These are phyloP conservation scores for Calonectria hongkongensis DNA, from an alignment of 2,329 filamentous ascomycete genomes.

Conservation along the genomic window DNA sequence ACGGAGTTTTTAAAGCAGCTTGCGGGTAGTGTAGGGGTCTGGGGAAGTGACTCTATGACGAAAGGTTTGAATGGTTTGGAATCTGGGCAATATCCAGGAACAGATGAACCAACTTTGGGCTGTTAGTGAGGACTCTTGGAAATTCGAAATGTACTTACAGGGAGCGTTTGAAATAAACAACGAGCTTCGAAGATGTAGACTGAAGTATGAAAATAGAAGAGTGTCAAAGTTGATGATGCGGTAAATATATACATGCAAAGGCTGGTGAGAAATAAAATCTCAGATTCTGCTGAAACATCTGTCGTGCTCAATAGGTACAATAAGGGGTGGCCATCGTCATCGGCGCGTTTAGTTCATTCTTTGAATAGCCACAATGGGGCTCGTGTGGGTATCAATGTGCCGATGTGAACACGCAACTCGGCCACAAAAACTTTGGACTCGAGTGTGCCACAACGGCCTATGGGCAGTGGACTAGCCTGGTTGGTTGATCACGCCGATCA, in stretches of 20 bases:
- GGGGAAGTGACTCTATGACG: slow-evolving; percentile 5
- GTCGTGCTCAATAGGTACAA: slow-evolving; percentile 24
- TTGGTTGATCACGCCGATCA: not conserved
- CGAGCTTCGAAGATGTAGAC: not conserved
- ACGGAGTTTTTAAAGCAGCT: not conserved
- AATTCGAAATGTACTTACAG: not conserved
- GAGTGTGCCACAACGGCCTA: slow-evolving; percentile 4
- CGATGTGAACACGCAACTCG: not conserved
- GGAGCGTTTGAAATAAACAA: too few relatives aligned
- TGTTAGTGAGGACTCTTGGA: not conserved
- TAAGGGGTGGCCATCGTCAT: slow-evolving; percentile 12
- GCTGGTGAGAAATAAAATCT: not conserved
- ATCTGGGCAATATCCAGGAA: not conserved
- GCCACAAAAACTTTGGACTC: not conserved
- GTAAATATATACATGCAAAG: not conserved
- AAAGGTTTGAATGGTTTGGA: not conserved
- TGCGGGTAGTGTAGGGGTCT: not conserved
- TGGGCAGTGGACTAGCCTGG: not conserved
- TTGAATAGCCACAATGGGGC: slow-evolving; percentile 24
- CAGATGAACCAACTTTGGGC: too few relatives aligned
- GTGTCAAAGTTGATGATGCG: not conserved
- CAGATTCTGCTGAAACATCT: not conserved
- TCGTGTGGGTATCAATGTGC: not conserved
- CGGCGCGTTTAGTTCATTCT: slow-evolving; percentile 5
- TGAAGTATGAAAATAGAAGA: not conserved